These are phyloP conservation scores for Aspergillus jensenii DNA, from an alignment of 2,329 filamentous ascomycete species.

Conservation along the genomic window DNA sequence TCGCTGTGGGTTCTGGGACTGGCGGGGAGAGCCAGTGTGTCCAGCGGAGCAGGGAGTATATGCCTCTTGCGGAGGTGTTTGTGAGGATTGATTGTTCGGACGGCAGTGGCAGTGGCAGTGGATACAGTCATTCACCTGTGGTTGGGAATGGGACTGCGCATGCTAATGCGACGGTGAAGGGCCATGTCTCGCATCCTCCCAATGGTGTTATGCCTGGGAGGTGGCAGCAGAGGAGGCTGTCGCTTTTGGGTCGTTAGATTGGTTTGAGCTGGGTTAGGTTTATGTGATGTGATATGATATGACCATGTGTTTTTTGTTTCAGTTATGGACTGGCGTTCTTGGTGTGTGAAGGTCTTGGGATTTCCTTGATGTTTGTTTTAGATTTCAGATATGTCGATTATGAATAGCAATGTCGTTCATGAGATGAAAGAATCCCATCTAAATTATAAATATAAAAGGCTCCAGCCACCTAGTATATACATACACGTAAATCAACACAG, in stretches of 20 bases:
- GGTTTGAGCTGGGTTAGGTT: not conserved
- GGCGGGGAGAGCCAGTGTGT: constrained; percentile 25
- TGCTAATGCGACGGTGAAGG: not conserved
- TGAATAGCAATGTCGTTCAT: not conserved
- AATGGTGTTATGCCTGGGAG: not conserved
- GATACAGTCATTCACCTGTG: not conserved
- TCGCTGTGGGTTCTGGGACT: constrained; percentile 7
- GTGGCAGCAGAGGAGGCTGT: constrained; percentile 5
- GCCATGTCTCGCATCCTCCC: not conserved
- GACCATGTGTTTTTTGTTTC: too few relatives aligned
- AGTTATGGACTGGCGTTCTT: too few relatives aligned
- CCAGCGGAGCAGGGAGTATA: constrained; percentile 18
- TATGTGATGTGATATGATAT: not conserved
- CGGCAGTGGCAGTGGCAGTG: constrained; percentile 3
- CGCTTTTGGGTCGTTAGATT: not conserved
- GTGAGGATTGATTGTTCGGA: constrained; percentile 28
- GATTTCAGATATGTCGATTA: not conserved
- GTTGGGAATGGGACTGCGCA: not conserved
- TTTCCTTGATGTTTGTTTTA: not conserved
- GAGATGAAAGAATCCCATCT: not conserved
- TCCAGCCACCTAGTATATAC: not conserved
- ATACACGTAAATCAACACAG: not conserved
- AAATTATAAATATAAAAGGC: not conserved
- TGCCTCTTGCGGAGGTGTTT: constrained; percentile 31
- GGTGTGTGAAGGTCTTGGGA: too few relatives aligned